Evolutionary conservation across 768 basidiomycete genomes (phyloP).

Genomic region (Pulveroboletus frians): DNA sequence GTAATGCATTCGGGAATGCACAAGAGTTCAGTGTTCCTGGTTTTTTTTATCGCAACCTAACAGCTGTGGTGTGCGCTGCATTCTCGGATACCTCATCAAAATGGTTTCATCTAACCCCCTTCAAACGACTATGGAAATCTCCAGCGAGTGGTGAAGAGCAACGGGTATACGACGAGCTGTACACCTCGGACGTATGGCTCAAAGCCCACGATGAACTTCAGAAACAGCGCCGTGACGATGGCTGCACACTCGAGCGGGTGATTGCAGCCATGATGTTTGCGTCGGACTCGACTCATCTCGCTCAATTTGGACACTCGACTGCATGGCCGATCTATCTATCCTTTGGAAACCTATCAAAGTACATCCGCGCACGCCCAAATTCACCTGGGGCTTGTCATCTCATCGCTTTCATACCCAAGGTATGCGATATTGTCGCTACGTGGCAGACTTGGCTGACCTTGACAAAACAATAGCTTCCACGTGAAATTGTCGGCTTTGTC

Average conservation of each 20-base stretch:
- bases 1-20: not conserved
- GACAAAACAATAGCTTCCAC: no score
- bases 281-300: constrained; percentile 13
- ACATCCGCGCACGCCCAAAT: no score
- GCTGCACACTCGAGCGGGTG: constrained; percentile 10
- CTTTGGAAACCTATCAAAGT: no score
- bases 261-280: constrained; percentile 16
- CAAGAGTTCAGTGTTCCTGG: not conserved
- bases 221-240: constrained; percentile 3
- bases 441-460: no score
- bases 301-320: constrained; percentile 12
- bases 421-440: no score
- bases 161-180: constrained; percentile 19
- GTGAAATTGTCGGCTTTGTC: no score
- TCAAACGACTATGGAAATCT: constrained; percentile 16
- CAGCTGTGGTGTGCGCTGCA: constrained; percentile 1
- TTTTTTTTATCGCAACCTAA: not conserved
- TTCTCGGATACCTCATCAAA: constrained; percentile 1
- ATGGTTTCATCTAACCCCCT: constrained; percentile 19
- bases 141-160: not conserved
- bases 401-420: no score
- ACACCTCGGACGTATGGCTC: constrained; percentile 17
- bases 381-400: no score
- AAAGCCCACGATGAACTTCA: constrained; percentile 20
- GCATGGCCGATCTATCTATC: not conserved